phyloP scores from a whole-genome alignment of 805 yeast species.

The Wickerhamomyces rabaulensis region DNA sequence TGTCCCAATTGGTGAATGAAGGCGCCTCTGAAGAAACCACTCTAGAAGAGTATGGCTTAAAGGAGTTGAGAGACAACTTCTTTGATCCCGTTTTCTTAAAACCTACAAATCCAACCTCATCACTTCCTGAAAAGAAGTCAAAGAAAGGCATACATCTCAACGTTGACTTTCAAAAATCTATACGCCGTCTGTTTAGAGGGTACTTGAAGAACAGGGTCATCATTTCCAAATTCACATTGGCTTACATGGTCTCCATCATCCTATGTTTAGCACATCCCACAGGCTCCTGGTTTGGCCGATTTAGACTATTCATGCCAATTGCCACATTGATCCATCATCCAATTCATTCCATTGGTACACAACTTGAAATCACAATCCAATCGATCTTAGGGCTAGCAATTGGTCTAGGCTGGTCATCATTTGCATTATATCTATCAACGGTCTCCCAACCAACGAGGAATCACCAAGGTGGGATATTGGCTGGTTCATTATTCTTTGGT shows the following conservation, averaged over 20 bases:
- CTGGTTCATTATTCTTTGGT: constrained; percentile 35
- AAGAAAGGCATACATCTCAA: background rate
- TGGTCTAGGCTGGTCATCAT: constrained; percentile 40
- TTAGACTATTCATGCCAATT: constrained; percentile 36
- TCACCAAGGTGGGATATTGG: constrained; percentile 43
- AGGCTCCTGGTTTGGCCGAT: constrained; percentile 39
- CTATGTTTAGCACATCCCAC: constrained; percentile 34
- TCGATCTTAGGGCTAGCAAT: constrained; percentile 35
- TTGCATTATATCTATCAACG: constrained; percentile 37
- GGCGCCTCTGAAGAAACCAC: constrained; percentile 13
- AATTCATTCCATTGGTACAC: constrained; percentile 40
- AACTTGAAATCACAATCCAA: constrained; percentile 37
- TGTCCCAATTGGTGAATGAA: constrained; percentile 21
- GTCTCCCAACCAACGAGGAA: constrained; percentile 34
- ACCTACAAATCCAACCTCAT: constrained; percentile 9
- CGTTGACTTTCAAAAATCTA: background rate
- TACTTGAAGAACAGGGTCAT: constrained; percentile 12
- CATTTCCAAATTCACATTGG: constrained; percentile 23
- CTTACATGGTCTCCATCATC: constrained; percentile 34
- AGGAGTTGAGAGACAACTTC: constrained; percentile 43
- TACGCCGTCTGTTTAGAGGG: background rate
- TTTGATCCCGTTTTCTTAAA: constrained; percentile 40
- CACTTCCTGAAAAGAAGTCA: background rate
- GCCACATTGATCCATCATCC: constrained; percentile 43
- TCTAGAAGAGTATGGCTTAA: constrained; percentile 32